Evolutionary conservation across 768 basidiomycete species (phyloP).

Genomic region (Tephrocybe sp.): DNA sequence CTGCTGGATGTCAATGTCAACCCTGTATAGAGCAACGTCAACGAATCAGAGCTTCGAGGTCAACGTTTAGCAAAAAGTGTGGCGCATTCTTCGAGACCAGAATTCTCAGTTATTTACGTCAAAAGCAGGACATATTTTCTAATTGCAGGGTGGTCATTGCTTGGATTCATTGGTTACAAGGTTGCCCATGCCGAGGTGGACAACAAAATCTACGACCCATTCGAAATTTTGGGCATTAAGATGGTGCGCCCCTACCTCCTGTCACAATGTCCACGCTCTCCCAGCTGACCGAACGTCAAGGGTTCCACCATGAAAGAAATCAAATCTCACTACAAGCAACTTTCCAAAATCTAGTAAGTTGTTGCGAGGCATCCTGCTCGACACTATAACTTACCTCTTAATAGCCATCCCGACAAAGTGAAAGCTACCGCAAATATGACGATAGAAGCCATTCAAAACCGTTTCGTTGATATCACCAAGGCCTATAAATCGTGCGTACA

Average conservation of each 20-base stretch:
- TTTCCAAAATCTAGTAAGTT: slow-evolving; percentile 82
- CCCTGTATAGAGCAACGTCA: slow-evolving; percentile 58
- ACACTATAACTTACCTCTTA: not conserved
- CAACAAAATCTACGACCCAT: slow-evolving; percentile 86
- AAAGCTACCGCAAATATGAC: slow-evolving; percentile 81
- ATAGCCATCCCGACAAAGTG: slow-evolving; percentile 96
- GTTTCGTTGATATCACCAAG: slow-evolving; percentile 93
- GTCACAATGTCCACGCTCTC: not conserved
- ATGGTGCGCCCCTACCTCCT: slow-evolving; percentile 52
- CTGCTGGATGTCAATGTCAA: slow-evolving; percentile 59
- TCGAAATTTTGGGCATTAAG: slow-evolving; percentile 84
- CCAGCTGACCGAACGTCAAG: slow-evolving; percentile 33
- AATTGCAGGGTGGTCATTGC: slow-evolving; percentile 69
- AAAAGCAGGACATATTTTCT: slow-evolving; percentile 57
- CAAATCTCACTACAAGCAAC: slow-evolving; percentile 92
- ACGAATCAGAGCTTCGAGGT: slow-evolving; percentile 47
- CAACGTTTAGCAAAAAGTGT: slow-evolving; percentile 52
- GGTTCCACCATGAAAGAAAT: slow-evolving; percentile 83
- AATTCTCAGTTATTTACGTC: not conserved
- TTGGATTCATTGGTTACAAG: slow-evolving; percentile 68
- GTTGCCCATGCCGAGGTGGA: slow-evolving; percentile 58
- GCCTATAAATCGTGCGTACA: slow-evolving; percentile 87
- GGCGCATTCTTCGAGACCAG: slow-evolving; percentile 19
- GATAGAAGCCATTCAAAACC: slow-evolving; percentile 78
- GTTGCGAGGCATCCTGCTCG: not conserved